Evolutionary conservation across 352 stramenopile genomes (phyloP).

Genomic region (Globisporangium rhizosaccharum): DNA sequence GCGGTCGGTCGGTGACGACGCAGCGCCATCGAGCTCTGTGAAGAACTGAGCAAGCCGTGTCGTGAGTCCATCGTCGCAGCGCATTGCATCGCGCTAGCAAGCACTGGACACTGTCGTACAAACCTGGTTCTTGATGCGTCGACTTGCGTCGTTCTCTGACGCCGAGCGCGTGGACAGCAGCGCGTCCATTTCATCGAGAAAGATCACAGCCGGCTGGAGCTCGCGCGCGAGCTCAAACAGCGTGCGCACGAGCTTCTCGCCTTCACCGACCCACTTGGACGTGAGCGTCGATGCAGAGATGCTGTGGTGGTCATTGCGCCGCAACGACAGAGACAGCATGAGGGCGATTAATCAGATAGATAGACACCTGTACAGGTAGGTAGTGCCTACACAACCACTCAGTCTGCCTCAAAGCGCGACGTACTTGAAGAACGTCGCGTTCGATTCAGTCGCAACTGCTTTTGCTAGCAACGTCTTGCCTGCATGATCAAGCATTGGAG

Average conservation of each 20-base stretch:
- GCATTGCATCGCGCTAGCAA: no score
- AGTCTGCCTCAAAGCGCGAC: not conserved
- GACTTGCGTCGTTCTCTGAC: conserved; percentile 82
- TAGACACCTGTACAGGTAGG: not conserved
- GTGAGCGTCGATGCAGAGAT: conserved; percentile 87
- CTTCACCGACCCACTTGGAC: conserved; percentile 88
- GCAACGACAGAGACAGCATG: not conserved
- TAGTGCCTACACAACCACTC: no score
- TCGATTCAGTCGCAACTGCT: conserved; percentile 75
- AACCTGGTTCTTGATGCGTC: conserved; percentile 88
- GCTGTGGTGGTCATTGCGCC: conserved; percentile 15
- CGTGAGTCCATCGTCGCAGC: no score
- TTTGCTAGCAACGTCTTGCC: conserved; percentile 83
- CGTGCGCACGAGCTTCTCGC: conserved; percentile 93
- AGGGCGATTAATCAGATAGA: not conserved
- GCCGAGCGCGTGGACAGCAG: conserved; percentile 67
- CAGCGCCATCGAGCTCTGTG: conserved; percentile 76
- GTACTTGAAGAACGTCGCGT: conserved; percentile 82
- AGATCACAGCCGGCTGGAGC: conserved; percentile 81
- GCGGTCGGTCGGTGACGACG: conserved; percentile 62
- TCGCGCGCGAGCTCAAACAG: conserved; percentile 91
- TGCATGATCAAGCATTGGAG: conserved; percentile 7
- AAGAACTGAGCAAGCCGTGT: conserved; percentile 55
- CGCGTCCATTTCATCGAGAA: conserved; percentile 89
- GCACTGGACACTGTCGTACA: no score